Evolutionary conservation across 129 eudicot genomes (phyloP).

Genomic region (Flaveria bidentis): DNA sequence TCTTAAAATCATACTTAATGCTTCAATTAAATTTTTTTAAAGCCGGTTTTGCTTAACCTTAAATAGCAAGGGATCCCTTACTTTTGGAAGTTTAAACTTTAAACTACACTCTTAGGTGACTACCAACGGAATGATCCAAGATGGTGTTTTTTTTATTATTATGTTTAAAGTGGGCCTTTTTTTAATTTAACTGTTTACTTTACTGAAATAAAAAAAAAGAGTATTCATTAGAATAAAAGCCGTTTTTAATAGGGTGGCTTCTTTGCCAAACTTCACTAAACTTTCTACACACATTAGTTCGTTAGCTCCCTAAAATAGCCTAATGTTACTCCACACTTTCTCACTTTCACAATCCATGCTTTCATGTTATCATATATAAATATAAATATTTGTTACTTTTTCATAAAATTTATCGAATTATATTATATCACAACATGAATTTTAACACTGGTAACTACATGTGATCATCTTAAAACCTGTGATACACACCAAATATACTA

Average conservation of each 20-base stretch:
- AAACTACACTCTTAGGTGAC: too few relatives aligned
- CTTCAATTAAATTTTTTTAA: too few relatives aligned
- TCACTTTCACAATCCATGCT: not conserved
- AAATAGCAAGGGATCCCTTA: too few relatives aligned
- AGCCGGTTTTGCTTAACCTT: too few relatives aligned
- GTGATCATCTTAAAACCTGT: too few relatives aligned
- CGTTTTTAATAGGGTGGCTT: constrained; percentile 1
- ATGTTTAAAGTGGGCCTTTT: not conserved
- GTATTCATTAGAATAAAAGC: not conserved
- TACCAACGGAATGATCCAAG: too few relatives aligned
- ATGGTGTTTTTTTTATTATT: not conserved
- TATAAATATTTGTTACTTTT: not conserved
- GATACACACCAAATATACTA: too few relatives aligned
- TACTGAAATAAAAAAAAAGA: not conserved
- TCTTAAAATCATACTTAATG: too few relatives aligned
- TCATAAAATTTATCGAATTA: not conserved
- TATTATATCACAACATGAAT: not conserved
- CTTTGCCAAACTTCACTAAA: constrained; percentile 22
- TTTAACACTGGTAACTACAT: too few relatives aligned
- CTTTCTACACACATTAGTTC: constrained; percentile 16
- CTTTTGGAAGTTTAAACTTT: too few relatives aligned
- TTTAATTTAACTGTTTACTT: not conserved
- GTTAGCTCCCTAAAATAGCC: constrained; percentile 7
- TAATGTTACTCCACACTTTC: constrained; percentile 6
- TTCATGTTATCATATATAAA: not conserved